Percentiles rank a stretch among this genome's conserved stretches.
Evolutionary conservation across 2,329 filamentous ascomycete genomes (phyloP).

Genomic region (Xylariaceae sp.): DNA sequence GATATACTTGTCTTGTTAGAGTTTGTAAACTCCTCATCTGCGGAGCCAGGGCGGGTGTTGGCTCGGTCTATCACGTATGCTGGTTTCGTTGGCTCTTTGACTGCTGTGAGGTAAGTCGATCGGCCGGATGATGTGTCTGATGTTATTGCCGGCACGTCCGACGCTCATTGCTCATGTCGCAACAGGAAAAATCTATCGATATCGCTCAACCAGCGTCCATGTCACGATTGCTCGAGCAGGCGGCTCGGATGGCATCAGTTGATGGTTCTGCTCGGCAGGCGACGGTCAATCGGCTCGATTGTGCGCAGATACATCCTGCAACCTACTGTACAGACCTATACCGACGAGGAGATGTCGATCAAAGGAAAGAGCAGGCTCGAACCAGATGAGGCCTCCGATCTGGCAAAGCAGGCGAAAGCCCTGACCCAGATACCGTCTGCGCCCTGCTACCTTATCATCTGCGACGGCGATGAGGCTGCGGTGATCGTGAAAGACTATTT

Average conservation of each 20-base stretch:
- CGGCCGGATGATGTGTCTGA: not conserved
- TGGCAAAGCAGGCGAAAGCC: slow-evolving; percentile 14
- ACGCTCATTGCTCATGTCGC: not conserved
- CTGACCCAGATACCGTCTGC: slow-evolving; percentile 42
- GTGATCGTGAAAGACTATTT: slow-evolving; percentile 54
- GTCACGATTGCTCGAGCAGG: slow-evolving; percentile 38
- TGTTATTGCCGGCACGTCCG: too few relatives aligned
- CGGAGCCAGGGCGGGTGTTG: slow-evolving; percentile 34
- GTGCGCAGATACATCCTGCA: slow-evolving; percentile 36
- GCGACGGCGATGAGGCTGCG: slow-evolving; percentile 43
- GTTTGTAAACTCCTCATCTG: slow-evolving; percentile 35
- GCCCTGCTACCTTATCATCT: slow-evolving; percentile 55
- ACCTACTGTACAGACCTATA: not conserved
- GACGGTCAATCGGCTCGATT: slow-evolving; percentile 50
- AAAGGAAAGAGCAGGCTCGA: not conserved
- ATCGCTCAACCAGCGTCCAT: slow-evolving; percentile 48
- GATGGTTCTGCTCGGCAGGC: slow-evolving; percentile 49
- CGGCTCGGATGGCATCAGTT: slow-evolving; percentile 46
- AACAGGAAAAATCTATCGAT: slow-evolving; percentile 39
- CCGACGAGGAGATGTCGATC: not conserved
- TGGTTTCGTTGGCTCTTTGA: slow-evolving; percentile 48
- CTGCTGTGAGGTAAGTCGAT: slow-evolving; percentile 40
- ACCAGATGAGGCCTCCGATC: not conserved
- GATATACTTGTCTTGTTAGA: slow-evolving; percentile 49
- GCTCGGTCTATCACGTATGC: slow-evolving; percentile 47